Conservation (phyloP, 345 rosid genomes). For the Camelina sativa region DNA sequence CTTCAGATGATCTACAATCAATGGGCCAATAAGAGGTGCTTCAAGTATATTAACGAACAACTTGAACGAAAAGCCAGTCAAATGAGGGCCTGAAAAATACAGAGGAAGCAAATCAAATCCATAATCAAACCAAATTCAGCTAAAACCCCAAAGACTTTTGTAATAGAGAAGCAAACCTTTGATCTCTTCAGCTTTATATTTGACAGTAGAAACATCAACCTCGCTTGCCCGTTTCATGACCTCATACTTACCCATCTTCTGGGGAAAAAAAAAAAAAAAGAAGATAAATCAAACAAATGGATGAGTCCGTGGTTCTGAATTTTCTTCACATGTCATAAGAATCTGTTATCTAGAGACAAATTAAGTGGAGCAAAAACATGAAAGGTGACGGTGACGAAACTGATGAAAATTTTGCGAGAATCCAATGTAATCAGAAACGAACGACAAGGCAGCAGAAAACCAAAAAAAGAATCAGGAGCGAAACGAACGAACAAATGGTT, state of each 20-base stretch:
- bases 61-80: constrained; percentile 67
- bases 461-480: background rate
- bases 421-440: constrained; percentile 1
- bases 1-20: constrained; percentile 55
- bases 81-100: constrained; percentile 67
- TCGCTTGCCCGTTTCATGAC: constrained; percentile 60
- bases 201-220: constrained; percentile 58
- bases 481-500: background rate
- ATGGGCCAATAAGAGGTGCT: constrained; percentile 66
- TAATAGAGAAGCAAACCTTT: constrained; percentile 49
- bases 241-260: constrained; percentile 64
- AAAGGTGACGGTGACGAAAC: background rate
- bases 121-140: constrained; percentile 11
- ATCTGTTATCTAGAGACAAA: constrained; percentile 7
- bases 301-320: constrained; percentile 11
- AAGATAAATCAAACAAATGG: background rate
- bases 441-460: constrained; percentile 7
- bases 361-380: too few relatives aligned
- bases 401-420: constrained; percentile 1
- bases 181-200: constrained; percentile 55
- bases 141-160: background rate
- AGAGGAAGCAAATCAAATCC: constrained; percentile 14
- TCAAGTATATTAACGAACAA: constrained; percentile 64
- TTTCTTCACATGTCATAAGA: background rate
- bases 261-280: background rate